Percentiles rank a stretch among this genome's conserved stretches.
phyloP scores from a whole-genome alignment of 495 filamentous ascomycete species.

The Podospora pseudocomata region DNA sequence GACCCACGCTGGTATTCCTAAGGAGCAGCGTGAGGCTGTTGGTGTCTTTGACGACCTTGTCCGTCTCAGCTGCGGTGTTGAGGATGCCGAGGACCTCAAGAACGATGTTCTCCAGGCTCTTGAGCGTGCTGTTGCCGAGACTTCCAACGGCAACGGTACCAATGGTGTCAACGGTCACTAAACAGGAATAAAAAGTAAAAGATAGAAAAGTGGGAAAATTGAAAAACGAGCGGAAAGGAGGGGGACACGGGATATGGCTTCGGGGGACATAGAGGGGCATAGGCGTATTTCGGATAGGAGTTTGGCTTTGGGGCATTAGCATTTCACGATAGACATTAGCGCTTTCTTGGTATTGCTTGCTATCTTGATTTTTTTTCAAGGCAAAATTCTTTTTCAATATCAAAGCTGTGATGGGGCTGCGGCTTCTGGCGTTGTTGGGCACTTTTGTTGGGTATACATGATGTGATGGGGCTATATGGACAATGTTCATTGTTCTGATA shows the following conservation, averaged over 20 bases:
- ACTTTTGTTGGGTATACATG: neutral
- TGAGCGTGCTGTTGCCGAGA: slow-evolving; percentile 61
- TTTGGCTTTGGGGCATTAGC: neutral
- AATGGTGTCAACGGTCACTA: slow-evolving; percentile 19
- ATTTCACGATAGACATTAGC: neutral
- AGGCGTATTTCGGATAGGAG: neutral
- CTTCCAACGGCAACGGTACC: slow-evolving; percentile 31
- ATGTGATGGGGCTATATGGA: too few species aligned
- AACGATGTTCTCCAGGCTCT: slow-evolving; percentile 82
- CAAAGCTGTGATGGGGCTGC: neutral
- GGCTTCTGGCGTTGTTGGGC: neutral
- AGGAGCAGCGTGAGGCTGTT: slow-evolving; percentile 80
- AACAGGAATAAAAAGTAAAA: neutral
- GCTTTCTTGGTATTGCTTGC: neutral
- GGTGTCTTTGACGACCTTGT: slow-evolving; percentile 98
- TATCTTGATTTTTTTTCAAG: neutral
- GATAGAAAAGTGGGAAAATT: neutral
- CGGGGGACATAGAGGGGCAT: neutral
- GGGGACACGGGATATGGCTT: neutral
- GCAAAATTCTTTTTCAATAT: neutral
- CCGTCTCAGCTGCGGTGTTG: slow-evolving; percentile 86
- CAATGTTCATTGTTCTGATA: too few species aligned
- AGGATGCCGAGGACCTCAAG: slow-evolving; percentile 82
- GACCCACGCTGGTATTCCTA: slow-evolving; percentile 95
- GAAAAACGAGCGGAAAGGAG: neutral